Conservation (phyloP, 2,329 filamentous ascomycete species). For the Polytolypa hystricis region DNA sequence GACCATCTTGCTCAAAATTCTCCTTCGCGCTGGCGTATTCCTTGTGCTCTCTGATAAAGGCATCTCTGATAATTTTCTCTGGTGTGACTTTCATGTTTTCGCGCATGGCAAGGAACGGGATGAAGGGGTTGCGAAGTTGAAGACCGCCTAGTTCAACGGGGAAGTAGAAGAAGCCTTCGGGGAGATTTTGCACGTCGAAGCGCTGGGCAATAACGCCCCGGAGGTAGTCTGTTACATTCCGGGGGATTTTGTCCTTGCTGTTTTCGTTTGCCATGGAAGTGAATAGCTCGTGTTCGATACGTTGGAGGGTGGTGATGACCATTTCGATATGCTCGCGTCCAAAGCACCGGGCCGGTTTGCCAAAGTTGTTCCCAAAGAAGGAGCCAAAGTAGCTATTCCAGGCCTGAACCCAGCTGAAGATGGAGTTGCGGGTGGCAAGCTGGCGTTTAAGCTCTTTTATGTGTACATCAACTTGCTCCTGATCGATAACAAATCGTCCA, state of each 20-base stretch:
- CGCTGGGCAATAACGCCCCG: conserved; percentile 41
- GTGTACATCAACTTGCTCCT: conserved; percentile 47
- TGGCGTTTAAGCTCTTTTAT: conserved; percentile 49
- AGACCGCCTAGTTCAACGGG: conserved; percentile 42
- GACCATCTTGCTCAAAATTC: conserved; percentile 20
- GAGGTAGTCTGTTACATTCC: conserved; percentile 45
- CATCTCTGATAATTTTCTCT: conserved; percentile 21
- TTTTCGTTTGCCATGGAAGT: conserved; percentile 14
- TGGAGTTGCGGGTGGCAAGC: conserved; percentile 43
- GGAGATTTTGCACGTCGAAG: conserved; percentile 39
- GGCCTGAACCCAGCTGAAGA: conserved; percentile 49
- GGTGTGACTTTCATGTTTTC: conserved; percentile 30
- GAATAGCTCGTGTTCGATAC: conserved; percentile 44
- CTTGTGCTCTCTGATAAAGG: conserved; percentile 38
- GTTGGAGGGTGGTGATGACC: conserved; percentile 41
- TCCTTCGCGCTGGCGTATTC: conserved; percentile 39
- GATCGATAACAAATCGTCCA: conserved; percentile 50
- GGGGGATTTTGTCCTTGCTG: conserved; percentile 13
- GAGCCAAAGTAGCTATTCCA: conserved; percentile 49
- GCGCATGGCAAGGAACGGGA: conserved; percentile 37
- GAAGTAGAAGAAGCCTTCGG: conserved; percentile 44
- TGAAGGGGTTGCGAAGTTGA: conserved; percentile 41
- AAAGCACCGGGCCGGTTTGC: conserved; percentile 44
- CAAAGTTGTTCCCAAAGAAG: conserved; percentile 50
- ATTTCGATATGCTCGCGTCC: conserved; percentile 45